phyloP scores from a whole-genome alignment of 2,329 filamentous ascomycete genomes.

The Aureobasidium zeae region DNA sequence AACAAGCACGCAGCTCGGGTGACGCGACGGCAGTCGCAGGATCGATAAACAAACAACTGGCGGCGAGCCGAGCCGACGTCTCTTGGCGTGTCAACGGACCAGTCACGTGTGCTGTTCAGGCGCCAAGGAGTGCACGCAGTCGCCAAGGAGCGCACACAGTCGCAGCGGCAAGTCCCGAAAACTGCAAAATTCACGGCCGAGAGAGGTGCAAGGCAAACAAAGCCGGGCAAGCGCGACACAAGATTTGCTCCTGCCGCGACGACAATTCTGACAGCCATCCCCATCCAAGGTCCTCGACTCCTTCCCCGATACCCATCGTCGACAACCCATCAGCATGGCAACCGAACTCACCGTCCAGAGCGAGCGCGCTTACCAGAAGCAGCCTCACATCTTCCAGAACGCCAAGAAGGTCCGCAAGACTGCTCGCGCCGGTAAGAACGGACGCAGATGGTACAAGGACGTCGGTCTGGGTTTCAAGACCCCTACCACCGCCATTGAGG shows the following conservation, averaged over 20 bases:
- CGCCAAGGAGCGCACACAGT: no score
- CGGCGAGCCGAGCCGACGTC: no score
- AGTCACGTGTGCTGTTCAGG: no score
- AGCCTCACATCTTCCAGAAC: conserved; percentile 99
- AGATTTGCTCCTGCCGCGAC: conserved; percentile 9
- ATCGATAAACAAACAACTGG: conserved; percentile 13
- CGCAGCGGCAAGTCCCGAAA: no score
- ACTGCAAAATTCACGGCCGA: no score
- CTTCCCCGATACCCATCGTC: conserved; percentile 12
- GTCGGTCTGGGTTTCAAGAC: conserved; percentile 98
- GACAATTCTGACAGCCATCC: conserved; percentile 14
- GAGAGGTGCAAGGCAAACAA: no score
- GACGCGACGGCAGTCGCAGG: conserved; percentile 6
- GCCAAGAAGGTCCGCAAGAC: conserved; percentile 80
- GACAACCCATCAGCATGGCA: conserved; percentile 82
- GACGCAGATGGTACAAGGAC: conserved; percentile 98
- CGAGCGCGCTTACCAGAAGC: conserved; percentile 99
- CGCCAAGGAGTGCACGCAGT: no score
- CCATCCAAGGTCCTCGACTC: conserved; percentile 12
- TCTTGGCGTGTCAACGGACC: no score
- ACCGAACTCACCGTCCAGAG: conserved; percentile 99
- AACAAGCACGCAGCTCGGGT: no score
- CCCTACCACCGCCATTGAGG: conserved; percentile 97
- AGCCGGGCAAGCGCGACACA: no score
- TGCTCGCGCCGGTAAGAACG: conserved; percentile 77